Evolutionary conservation across 192 early-diverging fungal species (phyloP), one percentile per base, ranked within the genome.

Genomic region (Entomortierella beljakovae): DNA sequence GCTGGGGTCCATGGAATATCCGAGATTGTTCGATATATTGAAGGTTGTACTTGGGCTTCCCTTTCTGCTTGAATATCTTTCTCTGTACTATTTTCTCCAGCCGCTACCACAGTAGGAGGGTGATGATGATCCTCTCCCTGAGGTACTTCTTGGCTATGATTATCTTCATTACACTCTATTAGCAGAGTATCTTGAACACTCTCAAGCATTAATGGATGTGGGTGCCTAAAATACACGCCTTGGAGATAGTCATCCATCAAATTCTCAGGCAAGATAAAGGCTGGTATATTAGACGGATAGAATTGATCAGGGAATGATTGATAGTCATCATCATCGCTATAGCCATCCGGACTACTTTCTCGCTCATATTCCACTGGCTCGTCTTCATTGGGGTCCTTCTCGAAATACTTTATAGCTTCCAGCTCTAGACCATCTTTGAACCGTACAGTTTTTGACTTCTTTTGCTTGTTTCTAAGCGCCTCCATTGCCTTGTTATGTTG

Each of bases 1-100:
- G 37, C 52, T 34, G 72, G 72, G 3, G 72, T 57, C 0, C 34
- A n/a, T 1, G 72, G 72, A 35, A 76, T 67, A 6, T 61, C 66
- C n/a, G 59, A 51, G 4, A 61, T 35, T 7, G 34, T 49, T 9
- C 9, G 10, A 18, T 68, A 76, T 1, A 31, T 42, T 10, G 43
- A 51, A 43, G 59, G 13, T 0, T 26, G 22, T 0, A 4, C 29
- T 65, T 60, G 25, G 48, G 64, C 13, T 16, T 33, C 29, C 37
- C 72, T 52, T 48, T 58, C 54, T 3, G 54, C 54, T 33, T 53
- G 70, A 2, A 50, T 25, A 53, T 49, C 2, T 23, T 43, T 62
- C 31, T 76, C 72, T 3, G 37, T 35, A 33, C 71, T 74, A 7
- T 67, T 38, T 25, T 54, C 40, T 16, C 71, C 71, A n/a, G 46